phyloP scores from a whole-genome alignment of 805 yeast genomes.

The Ogataea parapolymorpha region DNA sequence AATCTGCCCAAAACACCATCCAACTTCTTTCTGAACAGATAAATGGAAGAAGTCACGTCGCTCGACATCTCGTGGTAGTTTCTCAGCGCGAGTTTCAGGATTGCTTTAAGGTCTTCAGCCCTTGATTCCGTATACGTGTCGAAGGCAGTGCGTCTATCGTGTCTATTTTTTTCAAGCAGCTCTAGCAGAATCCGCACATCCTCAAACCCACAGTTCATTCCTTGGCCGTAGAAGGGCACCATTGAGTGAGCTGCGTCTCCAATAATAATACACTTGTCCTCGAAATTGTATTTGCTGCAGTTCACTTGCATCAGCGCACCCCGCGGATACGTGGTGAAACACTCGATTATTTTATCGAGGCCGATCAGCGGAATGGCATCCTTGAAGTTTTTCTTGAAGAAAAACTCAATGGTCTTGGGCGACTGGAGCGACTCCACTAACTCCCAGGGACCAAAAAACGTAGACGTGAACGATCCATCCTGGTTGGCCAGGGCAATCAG shows the following conservation, averaged over 20 bases:
- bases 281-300: constrained; percentile 65
- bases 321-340: constrained; percentile 59
- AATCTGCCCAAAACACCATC: constrained; percentile 62
- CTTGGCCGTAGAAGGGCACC: constrained; percentile 99
- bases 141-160: constrained; percentile 49
- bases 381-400: constrained; percentile 61
- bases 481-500: constrained; percentile 82
- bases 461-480: constrained; percentile 86
- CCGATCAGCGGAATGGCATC: constrained; percentile 77
- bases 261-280: constrained; percentile 60
- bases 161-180: constrained; percentile 37
- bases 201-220: constrained; percentile 95
- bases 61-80: constrained; percentile 88
- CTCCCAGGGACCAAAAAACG: constrained; percentile 80
- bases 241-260: constrained; percentile 96
- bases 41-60: constrained; percentile 61
- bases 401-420: constrained; percentile 39
- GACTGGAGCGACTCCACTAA: constrained; percentile 52
- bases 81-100: constrained; percentile 70
- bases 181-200: constrained; percentile 71
- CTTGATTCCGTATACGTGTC: constrained; percentile 51
- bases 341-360: constrained; percentile 39
- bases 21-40: constrained; percentile 60
- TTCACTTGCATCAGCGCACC: constrained; percentile 75
- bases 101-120: constrained; percentile 67